phyloP scores from a whole-genome alignment of 2,329 filamentous ascomycete species.

The Penicillium sp. region DNA sequence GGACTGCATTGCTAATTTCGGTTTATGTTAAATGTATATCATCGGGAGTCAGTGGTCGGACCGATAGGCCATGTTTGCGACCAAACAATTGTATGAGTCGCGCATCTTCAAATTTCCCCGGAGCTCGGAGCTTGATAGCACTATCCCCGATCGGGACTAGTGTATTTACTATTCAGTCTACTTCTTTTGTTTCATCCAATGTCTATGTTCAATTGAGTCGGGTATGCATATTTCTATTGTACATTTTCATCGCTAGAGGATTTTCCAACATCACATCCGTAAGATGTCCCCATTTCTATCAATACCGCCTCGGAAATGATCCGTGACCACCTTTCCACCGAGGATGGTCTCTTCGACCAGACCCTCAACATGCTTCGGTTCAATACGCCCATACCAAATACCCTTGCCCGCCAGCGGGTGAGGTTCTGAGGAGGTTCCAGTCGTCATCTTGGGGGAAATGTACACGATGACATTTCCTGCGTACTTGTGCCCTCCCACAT shows the following conservation, averaged over 20 bases:
- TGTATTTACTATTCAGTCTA: background rate
- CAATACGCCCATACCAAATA: constrained; percentile 85
- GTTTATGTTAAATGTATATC: constrained; percentile 19
- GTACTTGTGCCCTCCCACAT: constrained; percentile 95
- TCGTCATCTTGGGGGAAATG: constrained; percentile 43
- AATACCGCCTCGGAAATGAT: constrained; percentile 84
- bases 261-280: constrained; percentile 50
- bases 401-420: constrained; percentile 45
- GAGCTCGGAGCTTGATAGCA: constrained; percentile 12
- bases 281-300: constrained; percentile 72
- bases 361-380: constrained; percentile 85
- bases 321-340: constrained; percentile 80
- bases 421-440: constrained; percentile 16
- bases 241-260: background rate
- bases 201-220: too few species aligned
- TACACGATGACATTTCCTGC: constrained; percentile 93
- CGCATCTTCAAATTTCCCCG: constrained; percentile 24
- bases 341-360: constrained; percentile 84
- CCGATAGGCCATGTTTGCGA: constrained; percentile 2
- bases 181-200: too few species aligned
- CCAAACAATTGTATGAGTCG: background rate
- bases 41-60: background rate
- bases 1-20: constrained; percentile 25
- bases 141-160: constrained; percentile 26
- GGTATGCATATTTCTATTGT: background rate